Evolutionary conservation across 305 asterid genomes (phyloP).

Genomic region (Fraxinus paxiana): DNA sequence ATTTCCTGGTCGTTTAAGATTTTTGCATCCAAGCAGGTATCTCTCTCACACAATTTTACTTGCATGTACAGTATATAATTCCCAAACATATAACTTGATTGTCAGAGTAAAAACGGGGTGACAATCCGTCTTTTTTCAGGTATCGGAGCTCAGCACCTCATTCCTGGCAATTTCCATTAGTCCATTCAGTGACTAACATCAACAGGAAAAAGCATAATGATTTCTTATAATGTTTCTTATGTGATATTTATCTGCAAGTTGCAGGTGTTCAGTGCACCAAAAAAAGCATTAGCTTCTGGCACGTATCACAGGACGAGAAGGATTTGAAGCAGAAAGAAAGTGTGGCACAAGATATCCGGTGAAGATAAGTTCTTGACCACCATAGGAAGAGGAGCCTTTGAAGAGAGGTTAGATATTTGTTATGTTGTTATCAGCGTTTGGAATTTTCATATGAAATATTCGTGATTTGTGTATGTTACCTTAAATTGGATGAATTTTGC

Average conservation of each 20-base stretch:
- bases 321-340: not conserved
- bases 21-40: not conserved
- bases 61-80: not conserved
- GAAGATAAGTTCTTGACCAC: not conserved
- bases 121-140: not conserved
- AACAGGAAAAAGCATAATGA: not conserved
- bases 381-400: not conserved
- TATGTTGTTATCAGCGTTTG: not conserved
- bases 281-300: not conserved
- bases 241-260: not conserved
- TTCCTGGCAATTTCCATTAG: not conserved
- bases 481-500: not conserved
- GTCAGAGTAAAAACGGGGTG: not conserved
- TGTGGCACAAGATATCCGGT: not conserved
- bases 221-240: not conserved
- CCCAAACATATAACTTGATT: not conserved
- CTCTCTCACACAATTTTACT: not conserved
- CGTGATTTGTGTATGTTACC: not conserved
- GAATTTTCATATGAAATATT: not conserved
- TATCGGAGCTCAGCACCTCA: not conserved
- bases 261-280: not conserved
- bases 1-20: not conserved
- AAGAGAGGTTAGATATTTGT: not conserved
- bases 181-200: not conserved
- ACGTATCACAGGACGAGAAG: not conserved